Conservation (phyloP, 2,329 filamentous ascomycete genomes). For the Calonectria honghensis region DNA sequence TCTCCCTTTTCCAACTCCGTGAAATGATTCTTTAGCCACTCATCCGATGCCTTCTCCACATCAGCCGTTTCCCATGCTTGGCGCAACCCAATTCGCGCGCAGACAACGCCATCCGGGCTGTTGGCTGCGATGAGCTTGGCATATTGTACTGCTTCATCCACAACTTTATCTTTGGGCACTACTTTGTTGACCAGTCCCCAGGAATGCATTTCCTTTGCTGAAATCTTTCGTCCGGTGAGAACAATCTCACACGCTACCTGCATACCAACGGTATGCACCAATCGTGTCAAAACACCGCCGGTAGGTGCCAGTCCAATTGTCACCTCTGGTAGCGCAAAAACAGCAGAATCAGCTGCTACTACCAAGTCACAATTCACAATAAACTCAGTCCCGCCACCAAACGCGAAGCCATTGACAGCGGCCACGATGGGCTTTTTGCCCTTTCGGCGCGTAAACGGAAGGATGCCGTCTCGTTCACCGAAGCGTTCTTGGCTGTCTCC, state of each 20-base stretch:
- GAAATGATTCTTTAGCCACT: slow-evolving; percentile 63
- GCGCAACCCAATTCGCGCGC: slow-evolving; percentile 60
- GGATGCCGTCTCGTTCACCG: slow-evolving; percentile 26
- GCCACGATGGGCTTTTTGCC: slow-evolving; percentile 76
- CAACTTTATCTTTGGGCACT: slow-evolving; percentile 31
- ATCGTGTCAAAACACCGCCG: slow-evolving; percentile 69
- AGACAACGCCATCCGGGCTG: slow-evolving; percentile 60
- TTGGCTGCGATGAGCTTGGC: slow-evolving; percentile 57
- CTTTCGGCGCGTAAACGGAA: slow-evolving; percentile 63
- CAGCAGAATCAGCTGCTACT: slow-evolving; percentile 68
- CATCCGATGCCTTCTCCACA: slow-evolving; percentile 61
- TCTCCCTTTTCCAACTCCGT: slow-evolving; percentile 62
- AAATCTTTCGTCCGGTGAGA: slow-evolving; percentile 48
- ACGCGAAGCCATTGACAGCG: slow-evolving; percentile 72
- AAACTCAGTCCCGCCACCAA: slow-evolving; percentile 74
- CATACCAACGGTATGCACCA: slow-evolving; percentile 60
- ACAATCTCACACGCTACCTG: slow-evolving; percentile 53
- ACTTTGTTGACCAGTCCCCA: slow-evolving; percentile 51
- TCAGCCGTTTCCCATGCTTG: slow-evolving; percentile 61
- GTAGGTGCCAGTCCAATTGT: slow-evolving; percentile 70
- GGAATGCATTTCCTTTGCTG: slow-evolving; percentile 49
- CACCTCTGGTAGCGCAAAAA: slow-evolving; percentile 70
- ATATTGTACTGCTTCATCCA: slow-evolving; percentile 50
- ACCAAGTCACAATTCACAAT: slow-evolving; percentile 71
- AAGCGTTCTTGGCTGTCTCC: slow-evolving; percentile 61